Conservation (phyloP, 345 rosid species). For the Rhodamnia argentea region DNA sequence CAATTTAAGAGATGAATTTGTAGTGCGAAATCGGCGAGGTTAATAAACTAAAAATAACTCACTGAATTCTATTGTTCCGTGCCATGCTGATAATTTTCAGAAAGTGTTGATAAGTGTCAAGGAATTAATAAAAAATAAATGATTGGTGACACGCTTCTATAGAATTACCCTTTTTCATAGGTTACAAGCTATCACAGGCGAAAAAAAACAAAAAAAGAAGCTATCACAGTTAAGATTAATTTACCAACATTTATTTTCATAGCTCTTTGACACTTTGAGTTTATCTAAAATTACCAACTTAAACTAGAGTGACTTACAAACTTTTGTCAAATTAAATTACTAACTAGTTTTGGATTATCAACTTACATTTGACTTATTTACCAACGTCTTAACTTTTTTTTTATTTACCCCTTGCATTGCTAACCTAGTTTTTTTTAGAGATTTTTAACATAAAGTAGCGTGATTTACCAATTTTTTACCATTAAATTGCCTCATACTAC, state of each 20-base stretch:
- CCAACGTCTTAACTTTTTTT: background rate
- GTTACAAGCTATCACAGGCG: background rate
- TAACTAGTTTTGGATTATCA: background rate
- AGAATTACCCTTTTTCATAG: background rate
- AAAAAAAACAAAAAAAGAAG: too few relatives aligned
- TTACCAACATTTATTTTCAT: background rate
- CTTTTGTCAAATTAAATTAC: background rate
- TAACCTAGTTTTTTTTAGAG: background rate
- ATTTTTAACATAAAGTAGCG: background rate
- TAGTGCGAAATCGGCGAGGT: background rate
- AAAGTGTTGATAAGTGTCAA: background rate
- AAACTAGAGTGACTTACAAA: background rate
- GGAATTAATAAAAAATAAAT: background rate
- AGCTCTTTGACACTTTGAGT: background rate
- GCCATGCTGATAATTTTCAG: background rate
- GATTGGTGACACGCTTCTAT: background rate
- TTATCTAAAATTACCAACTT: background rate
- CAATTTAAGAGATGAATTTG: background rate
- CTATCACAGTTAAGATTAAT: background rate
- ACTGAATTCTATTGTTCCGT: background rate
- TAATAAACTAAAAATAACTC: background rate
- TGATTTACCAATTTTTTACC: background rate
- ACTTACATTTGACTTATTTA: background rate
- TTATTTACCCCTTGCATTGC: background rate
- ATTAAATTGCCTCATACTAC: background rate